Evolutionary conservation across 495 filamentous ascomycete genomes (phyloP), one percentile per base, ranked within the genome.

Genomic region (Trichocladium uniseriatum): DNA sequence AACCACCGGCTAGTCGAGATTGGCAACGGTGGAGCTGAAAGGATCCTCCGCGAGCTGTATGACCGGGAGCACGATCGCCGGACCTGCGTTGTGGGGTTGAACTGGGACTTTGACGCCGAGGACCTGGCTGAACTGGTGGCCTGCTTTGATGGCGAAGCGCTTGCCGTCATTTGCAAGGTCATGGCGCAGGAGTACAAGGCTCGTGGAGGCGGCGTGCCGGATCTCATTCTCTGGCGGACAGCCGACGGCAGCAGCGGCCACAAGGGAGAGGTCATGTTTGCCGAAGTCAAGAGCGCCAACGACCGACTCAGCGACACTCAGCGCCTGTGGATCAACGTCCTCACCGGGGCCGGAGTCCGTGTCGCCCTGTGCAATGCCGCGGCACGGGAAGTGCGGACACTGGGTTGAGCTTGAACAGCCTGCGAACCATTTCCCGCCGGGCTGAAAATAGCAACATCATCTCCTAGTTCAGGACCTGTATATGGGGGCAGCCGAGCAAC

Each of bases 221-320:
- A 98, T 70, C 67, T 98, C 39, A 86, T 98, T 53, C 77, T 98
- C 2, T 98, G 92, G 92, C 76, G 77, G 51, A 45, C 55, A 29
- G 34, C 31, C 16, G 37, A 43, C 19, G 32, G 18, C 10, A 38
- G 32, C 5, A 37, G 34, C 24, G 37, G 18, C 8, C 27, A 6
- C 21, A 65, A 53, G 39, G 69, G 70, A 28, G 79, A 83, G 64
- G 80, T 89, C 38, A 79, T 89, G 78, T 94, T 96, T 69, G 76
- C 79, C 3, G 90, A 96, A 67, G 89, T 95, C 41, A 95, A 95
- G 75, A 89, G 83, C 51, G 87, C 89, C 69, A 96, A 95, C 71
- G 92, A 98, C 73, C 79, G 89, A 28, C 72, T 98, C 60, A 95
- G 91, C 67, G 92, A 98, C 74, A 94, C 89, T 29, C 92, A 98